Evolutionary conservation across 169 alveolate species (phyloP), one percentile per base, ranked within the genome.

Genomic region (Eimeria falciformis): DNA sequence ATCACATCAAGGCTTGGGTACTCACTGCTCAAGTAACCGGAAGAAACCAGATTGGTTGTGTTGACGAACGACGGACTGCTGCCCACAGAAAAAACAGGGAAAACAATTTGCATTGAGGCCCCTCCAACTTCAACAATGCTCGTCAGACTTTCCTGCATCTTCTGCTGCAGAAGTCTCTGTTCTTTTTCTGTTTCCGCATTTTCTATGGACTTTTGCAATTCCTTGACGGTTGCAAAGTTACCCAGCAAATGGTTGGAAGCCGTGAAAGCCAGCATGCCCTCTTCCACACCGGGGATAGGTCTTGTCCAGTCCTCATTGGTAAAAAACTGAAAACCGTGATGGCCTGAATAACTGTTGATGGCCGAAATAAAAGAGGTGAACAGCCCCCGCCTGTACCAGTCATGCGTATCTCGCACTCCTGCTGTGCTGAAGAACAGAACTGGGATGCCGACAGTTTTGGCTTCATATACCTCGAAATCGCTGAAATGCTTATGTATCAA

Each of bases 111-210:
- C 58, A 43, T 43, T 6, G 91, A 83, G 25, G 91, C 91, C 27
- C 91, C 91, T 21, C 91, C 91, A 50, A 56, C 79, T 37, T 83
- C 91, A 40, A 83, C 65, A 62, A 83, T 62, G 65, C 81, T 69
- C 25, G 79, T 56, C 47, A 83, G 91, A 17, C 66, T 45, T 18
- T 23, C 47, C 40, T 33, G 56, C 47, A 62, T 37, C 68, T 5
- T 47, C 37, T 4, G 3, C 11, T 23, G 47, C 12, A 43, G 40
- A 43, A 17, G 40, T 18, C 56, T 58, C 65, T 62, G 37, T 40
- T 69, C 53, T 18, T 14, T 40, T n/a, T 11, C 40, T 2, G 75
- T 62, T 18, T 62, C 7, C 40, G 75, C 29, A 2, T 62, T 18
- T 62, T 62, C 75, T 14, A 62, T 17, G 37, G 23, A 2, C 2